Evolutionary conservation across 1,284 basidiomycete species (phyloP).

Genomic region (Cerrena zonata): DNA sequence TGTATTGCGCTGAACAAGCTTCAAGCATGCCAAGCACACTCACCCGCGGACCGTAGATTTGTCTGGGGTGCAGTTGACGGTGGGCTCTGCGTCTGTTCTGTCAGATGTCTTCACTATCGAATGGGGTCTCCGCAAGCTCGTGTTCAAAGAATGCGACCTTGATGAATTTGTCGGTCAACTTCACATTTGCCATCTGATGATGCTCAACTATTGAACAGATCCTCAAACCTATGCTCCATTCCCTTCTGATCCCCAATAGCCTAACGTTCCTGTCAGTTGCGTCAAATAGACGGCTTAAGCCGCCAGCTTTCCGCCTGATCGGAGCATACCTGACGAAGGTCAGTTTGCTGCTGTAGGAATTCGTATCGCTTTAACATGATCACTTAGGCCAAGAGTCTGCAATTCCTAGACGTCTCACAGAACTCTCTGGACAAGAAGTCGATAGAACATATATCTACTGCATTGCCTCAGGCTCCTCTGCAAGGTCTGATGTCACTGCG

Average conservation of each 20-base stretch:
- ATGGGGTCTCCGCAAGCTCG: slow-evolving; percentile 80
- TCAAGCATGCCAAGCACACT: slow-evolving; percentile 46
- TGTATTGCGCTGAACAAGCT: slow-evolving; percentile 1
- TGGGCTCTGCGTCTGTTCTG: slow-evolving; percentile 68
- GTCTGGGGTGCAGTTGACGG: slow-evolving; percentile 69
- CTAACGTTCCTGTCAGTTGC: slow-evolving; percentile 83
- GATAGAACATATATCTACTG: slow-evolving; percentile 75
- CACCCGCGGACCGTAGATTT: slow-evolving; percentile 70
- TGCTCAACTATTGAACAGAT: slow-evolving; percentile 38
- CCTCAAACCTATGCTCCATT: slow-evolving; percentile 86
- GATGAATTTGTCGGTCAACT: slow-evolving; percentile 62
- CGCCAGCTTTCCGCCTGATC: slow-evolving; percentile 74
- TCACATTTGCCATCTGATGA: background rate
- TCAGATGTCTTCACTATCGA: slow-evolving; percentile 86
- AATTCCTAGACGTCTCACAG: slow-evolving; percentile 86
- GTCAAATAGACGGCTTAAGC: slow-evolving; percentile 78
- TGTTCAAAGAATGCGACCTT: slow-evolving; percentile 75
- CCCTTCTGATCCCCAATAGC: slow-evolving; percentile 78
- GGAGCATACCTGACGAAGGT: slow-evolving; percentile 77
- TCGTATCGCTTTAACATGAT: slow-evolving; percentile 2
- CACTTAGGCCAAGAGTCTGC: slow-evolving; percentile 62
- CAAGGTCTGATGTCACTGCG: slow-evolving; percentile 69
- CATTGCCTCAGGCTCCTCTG: slow-evolving; percentile 51
- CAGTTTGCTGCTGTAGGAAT: background rate
- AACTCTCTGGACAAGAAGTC: slow-evolving; percentile 81